phyloP scores from a whole-genome alignment of 2,329 filamentous ascomycete genomes.

The Cryphonectria parasitica region DNA sequence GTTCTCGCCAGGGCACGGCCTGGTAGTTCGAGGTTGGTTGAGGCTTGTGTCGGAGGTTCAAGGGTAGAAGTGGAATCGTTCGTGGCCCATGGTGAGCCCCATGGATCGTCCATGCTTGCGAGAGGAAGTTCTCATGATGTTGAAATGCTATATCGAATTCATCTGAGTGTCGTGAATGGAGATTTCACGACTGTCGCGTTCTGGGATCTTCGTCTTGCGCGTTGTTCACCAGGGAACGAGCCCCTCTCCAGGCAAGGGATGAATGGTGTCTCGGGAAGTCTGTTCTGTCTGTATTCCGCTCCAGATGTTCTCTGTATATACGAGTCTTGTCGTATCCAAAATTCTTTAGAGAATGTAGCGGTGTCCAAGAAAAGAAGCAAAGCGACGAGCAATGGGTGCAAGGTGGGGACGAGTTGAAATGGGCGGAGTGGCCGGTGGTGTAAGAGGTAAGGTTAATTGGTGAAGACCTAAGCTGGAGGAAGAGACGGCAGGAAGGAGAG shows the following conservation, averaged over 20 bases:
- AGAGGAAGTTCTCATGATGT: slow-evolving; percentile 31
- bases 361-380: slow-evolving; percentile 5
- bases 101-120: slow-evolving; percentile 64
- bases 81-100: slow-evolving; percentile 63
- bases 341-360: background rate
- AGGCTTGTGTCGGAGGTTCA: slow-evolving; percentile 48
- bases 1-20: slow-evolving; percentile 37
- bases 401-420: slow-evolving; percentile 18
- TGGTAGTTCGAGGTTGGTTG: slow-evolving; percentile 39
- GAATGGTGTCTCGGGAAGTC: background rate
- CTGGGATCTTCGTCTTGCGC: slow-evolving; percentile 11
- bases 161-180: slow-evolving; percentile 24
- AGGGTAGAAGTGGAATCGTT: slow-evolving; percentile 34
- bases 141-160: slow-evolving; percentile 19
- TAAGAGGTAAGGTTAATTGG: background rate
- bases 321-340: slow-evolving; percentile 13
- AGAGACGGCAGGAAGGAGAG: background rate
- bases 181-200: slow-evolving; percentile 15
- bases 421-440: slow-evolving; percentile 3
- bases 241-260: slow-evolving; percentile 1
- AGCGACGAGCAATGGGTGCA: background rate
- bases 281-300: background rate
- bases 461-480: background rate
- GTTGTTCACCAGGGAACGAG: background rate
- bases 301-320: background rate